phyloP scores from a whole-genome alignment of 139 green algal genomes.

The Chlorella sp. region DNA sequence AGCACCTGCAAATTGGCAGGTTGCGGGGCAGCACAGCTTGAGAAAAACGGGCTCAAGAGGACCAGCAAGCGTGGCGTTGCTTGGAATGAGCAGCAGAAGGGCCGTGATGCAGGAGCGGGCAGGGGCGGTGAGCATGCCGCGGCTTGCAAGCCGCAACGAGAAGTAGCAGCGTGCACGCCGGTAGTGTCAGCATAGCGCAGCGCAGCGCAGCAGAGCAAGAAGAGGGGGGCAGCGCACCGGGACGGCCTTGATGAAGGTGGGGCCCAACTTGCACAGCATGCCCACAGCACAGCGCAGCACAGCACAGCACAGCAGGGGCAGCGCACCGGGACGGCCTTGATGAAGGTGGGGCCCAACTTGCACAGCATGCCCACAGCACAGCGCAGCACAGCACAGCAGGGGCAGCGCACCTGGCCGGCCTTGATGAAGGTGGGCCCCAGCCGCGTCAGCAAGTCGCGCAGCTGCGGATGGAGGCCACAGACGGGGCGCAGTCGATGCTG shows the following conservation, averaged over 20 bases:
- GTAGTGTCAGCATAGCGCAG: too few relatives aligned
- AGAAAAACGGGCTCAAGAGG: not conserved
- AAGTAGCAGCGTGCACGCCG: too few relatives aligned
- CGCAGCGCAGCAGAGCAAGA: not conserved
- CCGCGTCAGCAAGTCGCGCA: constrained; percentile 83
- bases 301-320: not conserved
- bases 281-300: too few relatives aligned
- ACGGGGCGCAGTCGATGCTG: too few relatives aligned
- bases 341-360: constrained; percentile 98
- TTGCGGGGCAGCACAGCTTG: too few relatives aligned
- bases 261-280: too few relatives aligned
- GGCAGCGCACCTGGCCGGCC: constrained; percentile 77
- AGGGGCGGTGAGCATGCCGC: too few relatives aligned
- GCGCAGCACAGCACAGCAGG: not conserved
- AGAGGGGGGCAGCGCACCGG: constrained; percentile 60
- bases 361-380: too few relatives aligned
- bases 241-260: constrained; percentile 98
- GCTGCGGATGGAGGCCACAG: too few relatives aligned
- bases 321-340: constrained; percentile 92
- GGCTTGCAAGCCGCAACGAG: too few relatives aligned
- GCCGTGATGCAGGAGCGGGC: not conserved
- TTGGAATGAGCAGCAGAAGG: too few relatives aligned
- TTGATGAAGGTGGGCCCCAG: constrained; percentile 99
- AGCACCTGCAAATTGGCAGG: constrained; percentile 86
- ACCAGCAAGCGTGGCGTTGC: not conserved